Base-by-base conservation (phyloP, 1,284 basidiomycete genomes). In the Cryptococcus sp. region DNA sequence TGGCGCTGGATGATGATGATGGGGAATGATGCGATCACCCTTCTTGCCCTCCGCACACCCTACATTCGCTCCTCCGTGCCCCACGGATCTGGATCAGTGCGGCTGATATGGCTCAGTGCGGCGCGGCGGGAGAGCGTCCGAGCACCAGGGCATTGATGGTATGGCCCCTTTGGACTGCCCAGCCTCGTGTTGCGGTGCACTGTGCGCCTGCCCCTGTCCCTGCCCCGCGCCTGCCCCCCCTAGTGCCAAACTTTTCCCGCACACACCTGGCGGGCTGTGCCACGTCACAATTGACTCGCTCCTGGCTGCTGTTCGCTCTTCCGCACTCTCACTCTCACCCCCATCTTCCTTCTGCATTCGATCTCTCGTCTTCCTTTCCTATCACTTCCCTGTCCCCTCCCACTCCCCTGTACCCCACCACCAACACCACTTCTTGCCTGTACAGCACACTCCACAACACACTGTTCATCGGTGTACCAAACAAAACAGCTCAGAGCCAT, bases 291-390 rank as follows among this genome's bases (percentile, higher is more conserved):
- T 45, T 24, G 3, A 20, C 13, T 45, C 42, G 28, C 24, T 37
- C 16, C 33, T 39, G 18, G 8, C 28, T 36, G 20, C n/a, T 16
- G 33, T 20, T 16, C 20, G 39, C 24, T 28, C 18, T 15, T 40
- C 39, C 20, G n/a, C 55, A 18, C 12, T 39, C 39, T 49, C 44
- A 43, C 46, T 55, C 21, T 12, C 39, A 40, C 33, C 9, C 20
- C 48, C 28, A 36, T 49, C 18, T 24, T 36, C 3, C 18, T 23
- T 23, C 33, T 38, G 13, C 43, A 23, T 51, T 46, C 23, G 52
- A 50, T 43, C 40, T 57, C 40, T 36, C 52, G 33, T 45, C 47
- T 59, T 49, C 47, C n/a, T 55, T 23, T 47, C 53, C 51, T 50
- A n/a, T n/a, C n/a, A n/a, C n/a, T n/a, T n/a, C n/a, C n/a, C n/a